Evolutionary conservation across 371 early-diverging fungal species (phyloP).

Genomic region (Sporodiniella umbellata): DNA sequence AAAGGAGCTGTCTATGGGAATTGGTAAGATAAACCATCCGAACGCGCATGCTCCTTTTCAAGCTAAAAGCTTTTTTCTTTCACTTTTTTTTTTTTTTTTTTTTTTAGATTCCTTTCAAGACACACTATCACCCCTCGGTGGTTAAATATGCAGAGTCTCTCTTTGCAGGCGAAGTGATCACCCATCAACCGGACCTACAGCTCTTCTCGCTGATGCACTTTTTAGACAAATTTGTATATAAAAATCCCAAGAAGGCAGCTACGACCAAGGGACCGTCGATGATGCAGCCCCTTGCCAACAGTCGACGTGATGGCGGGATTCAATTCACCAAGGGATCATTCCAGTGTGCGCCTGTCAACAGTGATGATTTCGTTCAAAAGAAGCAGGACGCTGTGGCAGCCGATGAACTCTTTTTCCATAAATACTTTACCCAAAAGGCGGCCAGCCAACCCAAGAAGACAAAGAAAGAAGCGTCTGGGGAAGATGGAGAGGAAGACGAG

Average conservation of each 20-base stretch:
- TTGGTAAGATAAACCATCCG: too few species aligned
- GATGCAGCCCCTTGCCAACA: conserved; percentile 55
- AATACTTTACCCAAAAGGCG: conserved; percentile 67
- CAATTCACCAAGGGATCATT: conserved; percentile 41
- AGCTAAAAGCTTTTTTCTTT: too few species aligned
- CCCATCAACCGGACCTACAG: conserved; percentile 79
- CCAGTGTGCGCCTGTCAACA: conserved; percentile 47
- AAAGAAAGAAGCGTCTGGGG: conserved; percentile 40
- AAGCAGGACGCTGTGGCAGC: conserved; percentile 57
- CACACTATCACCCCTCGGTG: conserved; percentile 93
- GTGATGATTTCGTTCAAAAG: conserved; percentile 59
- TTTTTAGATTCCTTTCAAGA: conserved; percentile 57
- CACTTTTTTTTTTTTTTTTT: too few species aligned
- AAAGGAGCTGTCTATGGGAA: conserved; percentile 88
- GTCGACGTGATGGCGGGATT: conserved; percentile 46
- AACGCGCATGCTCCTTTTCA: too few species aligned
- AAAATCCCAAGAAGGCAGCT: conserved; percentile 83
- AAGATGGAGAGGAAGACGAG: conserved; percentile 58
- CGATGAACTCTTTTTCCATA: conserved; percentile 83
- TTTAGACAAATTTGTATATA: conserved; percentile 93
- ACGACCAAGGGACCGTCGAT: conserved; percentile 53
- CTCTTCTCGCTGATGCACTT: conserved; percentile 91
- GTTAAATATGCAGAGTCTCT: conserved; percentile 74
- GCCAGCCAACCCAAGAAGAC: conserved; percentile 20
- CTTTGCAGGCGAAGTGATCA: conserved; percentile 67